Base-by-base conservation (phyloP, 2,329 filamentous ascomycete species). In the Calonectria crousiana region DNA sequence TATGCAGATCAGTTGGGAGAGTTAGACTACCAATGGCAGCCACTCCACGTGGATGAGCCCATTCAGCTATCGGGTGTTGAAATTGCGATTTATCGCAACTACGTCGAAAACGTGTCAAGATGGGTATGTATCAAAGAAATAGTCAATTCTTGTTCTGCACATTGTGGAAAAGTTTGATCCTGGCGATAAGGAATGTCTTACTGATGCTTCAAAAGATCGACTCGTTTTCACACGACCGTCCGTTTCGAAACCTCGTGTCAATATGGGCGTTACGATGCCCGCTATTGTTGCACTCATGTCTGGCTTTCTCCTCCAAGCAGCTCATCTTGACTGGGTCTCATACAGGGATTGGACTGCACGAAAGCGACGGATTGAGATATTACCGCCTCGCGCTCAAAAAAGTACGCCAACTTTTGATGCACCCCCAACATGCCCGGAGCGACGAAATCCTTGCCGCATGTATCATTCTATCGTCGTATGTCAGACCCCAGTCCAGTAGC, bases 381-480 rank as follows among this genome's bases (percentile, higher is more conserved):
- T 60, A 60, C 56, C 56, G 56, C 34, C 14, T 60, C 2, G 56
- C 56, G 36, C 34, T 60, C 13, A 60, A 60, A 28, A 41, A 60
- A 28, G 56, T 38, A 1, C 56, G 56, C 34, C 56, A 60, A 11
- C 56, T 60, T 18, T 20, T 60, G 6, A 26, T 60, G 34, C 56
- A 60, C 16, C 56, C 56, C 6, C 32, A 41, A 8, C 28, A 60
- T 60, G 56, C 56, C n/a, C 56, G 38, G 23, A 60, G 56, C 5
- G 56, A 60, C 4, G 56, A 38, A 16, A 60, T 60, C n/a, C 56
- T 60, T 60, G 56, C 56, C 4, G 56, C 56, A 60, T 60, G 56
- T 16, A 60, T 60, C 23, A 60, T 60, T 28, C 56, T 60, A 60
- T 60, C 56, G 36, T 41, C 56, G 56, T 60, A 60, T 60, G 56